Percentiles rank a stretch among this genome's conserved stretches.
These are phyloP conservation scores for Epichloe sylvatica DNA, from an alignment of 2,329 filamentous ascomycete genomes.

Conservation along the genomic window DNA sequence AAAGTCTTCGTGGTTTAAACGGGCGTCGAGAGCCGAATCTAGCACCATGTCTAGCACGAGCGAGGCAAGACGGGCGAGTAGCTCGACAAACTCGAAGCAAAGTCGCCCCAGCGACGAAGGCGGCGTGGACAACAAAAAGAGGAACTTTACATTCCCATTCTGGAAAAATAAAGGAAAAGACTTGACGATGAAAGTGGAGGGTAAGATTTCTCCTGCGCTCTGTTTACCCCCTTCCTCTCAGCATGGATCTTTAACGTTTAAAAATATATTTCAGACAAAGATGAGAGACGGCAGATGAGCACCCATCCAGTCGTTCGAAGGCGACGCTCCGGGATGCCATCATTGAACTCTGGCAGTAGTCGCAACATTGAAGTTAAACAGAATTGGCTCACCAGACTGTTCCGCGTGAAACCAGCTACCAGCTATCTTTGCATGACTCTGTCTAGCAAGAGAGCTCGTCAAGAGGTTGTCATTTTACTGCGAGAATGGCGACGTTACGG, in stretches of 20 bases:
- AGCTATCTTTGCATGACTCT: conserved; percentile 63
- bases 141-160: conserved; percentile 39
- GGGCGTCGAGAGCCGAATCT: conserved; percentile 26
- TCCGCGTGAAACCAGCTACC: conserved; percentile 74
- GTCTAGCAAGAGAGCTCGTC: conserved; percentile 53
- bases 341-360: conserved; percentile 23
- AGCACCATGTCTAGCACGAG: conserved; percentile 4
- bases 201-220: conserved; percentile 14
- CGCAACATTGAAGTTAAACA: conserved; percentile 54
- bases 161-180: conserved; percentile 38
- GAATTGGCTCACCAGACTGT: conserved; percentile 80
- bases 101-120: conserved; percentile 9
- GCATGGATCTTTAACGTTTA: background rate
- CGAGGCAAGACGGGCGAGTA: conserved; percentile 1
- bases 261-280: background rate
- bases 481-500: conserved; percentile 72
- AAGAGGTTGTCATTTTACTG: conserved; percentile 62
- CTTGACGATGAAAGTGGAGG: conserved; percentile 29
- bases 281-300: conserved; percentile 4
- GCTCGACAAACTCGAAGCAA: conserved; percentile 7
- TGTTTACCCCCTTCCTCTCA: background rate
- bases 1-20: conserved; percentile 38
- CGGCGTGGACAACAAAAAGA: conserved; percentile 31
- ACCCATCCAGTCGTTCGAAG: conserved; percentile 2
- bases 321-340: conserved; percentile 17